Evolutionary conservation across 768 basidiomycete genomes (phyloP).

Genomic region (Suillus discolor): DNA sequence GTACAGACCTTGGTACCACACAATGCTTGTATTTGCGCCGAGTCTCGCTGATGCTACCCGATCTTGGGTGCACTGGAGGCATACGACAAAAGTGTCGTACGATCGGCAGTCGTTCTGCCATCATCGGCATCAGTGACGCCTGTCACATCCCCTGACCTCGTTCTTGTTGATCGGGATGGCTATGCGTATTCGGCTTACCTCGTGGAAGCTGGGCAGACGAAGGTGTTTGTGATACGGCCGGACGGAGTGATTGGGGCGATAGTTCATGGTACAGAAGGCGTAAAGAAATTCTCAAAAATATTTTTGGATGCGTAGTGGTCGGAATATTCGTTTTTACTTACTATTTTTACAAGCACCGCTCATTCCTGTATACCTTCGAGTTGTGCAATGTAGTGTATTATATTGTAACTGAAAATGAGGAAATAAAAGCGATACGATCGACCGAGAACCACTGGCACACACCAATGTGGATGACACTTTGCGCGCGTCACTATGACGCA

Average conservation of each 20-base stretch:
- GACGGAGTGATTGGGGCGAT: conserved; percentile 29
- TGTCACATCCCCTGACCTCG: conserved; percentile 20
- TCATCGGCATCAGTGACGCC: neutral
- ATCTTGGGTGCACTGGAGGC: neutral
- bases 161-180: conserved; percentile 36
- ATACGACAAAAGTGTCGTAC: neutral
- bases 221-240: conserved; percentile 36
- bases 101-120: conserved; percentile 7
- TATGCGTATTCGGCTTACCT: conserved; percentile 40
- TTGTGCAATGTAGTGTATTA: too few relatives aligned
- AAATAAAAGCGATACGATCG: too few relatives aligned
- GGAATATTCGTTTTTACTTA: neutral
- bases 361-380: too few relatives aligned
- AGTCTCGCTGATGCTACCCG: conserved; percentile 12
- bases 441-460: too few relatives aligned
- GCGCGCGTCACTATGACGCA: too few relatives aligned
- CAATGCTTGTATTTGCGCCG: conserved; percentile 14
- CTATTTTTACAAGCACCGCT: too few relatives aligned
- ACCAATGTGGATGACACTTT: too few relatives aligned
- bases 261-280: conserved; percentile 23
- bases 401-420: too few relatives aligned
- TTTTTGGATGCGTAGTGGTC: neutral
- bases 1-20: conserved; percentile 22
- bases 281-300: conserved; percentile 1
- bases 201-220: conserved; percentile 28